A percentile compares a stretch with the other conserved stretches of the same genome.
Evolutionary conservation across 768 basidiomycete species (phyloP).

Genomic region (Mycena alexandri): DNA sequence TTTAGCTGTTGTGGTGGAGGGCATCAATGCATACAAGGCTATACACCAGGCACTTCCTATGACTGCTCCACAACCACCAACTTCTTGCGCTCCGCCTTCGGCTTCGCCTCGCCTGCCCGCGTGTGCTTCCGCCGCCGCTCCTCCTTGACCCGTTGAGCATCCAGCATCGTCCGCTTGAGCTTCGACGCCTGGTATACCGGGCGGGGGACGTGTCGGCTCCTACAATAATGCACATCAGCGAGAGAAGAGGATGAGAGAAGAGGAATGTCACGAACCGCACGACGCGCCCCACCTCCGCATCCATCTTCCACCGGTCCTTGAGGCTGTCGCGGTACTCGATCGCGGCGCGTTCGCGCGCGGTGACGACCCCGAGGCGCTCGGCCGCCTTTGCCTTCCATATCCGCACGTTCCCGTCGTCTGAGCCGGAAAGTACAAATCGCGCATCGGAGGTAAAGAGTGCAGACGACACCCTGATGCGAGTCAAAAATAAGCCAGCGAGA

Average conservation of each 20-base stretch:
- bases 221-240: constrained; percentile 42
- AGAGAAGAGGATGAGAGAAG: background rate
- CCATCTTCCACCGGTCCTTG: constrained; percentile 89
- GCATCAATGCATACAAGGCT: too few species aligned
- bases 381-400: constrained; percentile 96
- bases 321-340: constrained; percentile 94
- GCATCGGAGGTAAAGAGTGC: constrained; percentile 91
- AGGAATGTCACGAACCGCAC: constrained; percentile 70
- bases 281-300: constrained; percentile 84
- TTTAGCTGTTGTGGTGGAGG: too few species aligned
- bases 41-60: constrained; percentile 41
- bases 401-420: constrained; percentile 95
- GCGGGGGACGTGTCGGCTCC: constrained; percentile 88
- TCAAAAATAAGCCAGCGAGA: background rate
- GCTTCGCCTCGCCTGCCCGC: constrained; percentile 86
- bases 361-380: constrained; percentile 92
- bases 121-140: constrained; percentile 93
- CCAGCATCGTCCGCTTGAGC: constrained; percentile 94
- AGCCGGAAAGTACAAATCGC: constrained; percentile 90
- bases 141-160: constrained; percentile 90
- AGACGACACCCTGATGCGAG: constrained; percentile 78
- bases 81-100: constrained; percentile 92
- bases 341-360: constrained; percentile 89
- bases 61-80: constrained; percentile 86
- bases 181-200: constrained; percentile 89